Percentiles rank a stretch among this genome's conserved stretches.
These are phyloP conservation scores for Spatholobus suberectus DNA, from an alignment of 306 rosid species.

Conservation along the genomic window DNA sequence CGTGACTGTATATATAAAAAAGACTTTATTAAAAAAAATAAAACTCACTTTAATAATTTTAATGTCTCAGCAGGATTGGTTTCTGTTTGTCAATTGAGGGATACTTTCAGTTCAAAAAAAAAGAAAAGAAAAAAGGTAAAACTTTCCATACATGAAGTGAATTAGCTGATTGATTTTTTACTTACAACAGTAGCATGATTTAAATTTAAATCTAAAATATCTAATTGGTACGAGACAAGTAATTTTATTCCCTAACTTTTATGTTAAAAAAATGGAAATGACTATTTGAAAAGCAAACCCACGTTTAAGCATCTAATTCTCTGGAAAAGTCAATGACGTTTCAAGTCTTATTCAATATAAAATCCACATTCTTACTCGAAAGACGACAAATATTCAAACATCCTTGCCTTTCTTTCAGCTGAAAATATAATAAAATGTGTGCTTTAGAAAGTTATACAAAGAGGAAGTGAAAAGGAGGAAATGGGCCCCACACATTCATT, in stretches of 20 bases:
- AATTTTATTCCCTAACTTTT: not conserved
- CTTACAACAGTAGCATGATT: not conserved
- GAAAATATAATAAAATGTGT: not conserved
- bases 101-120: not conserved
- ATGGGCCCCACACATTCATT: constrained; percentile 12
- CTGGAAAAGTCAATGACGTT: constrained; percentile 24
- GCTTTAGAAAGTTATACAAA: not conserved
- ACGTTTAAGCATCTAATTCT: constrained; percentile 45
- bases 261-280: not conserved
- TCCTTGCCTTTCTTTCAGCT: constrained; percentile 8
- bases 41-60: not conserved
- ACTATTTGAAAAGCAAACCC: constrained; percentile 22
- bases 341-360: constrained; percentile 34
- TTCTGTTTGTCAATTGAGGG: not conserved
- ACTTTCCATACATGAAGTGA: not conserved
- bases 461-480: not conserved
- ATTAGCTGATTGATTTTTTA: not conserved
- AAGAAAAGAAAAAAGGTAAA: not conserved
- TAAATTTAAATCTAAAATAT: not conserved
- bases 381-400: constrained; percentile 31
- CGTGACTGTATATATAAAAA: not conserved
- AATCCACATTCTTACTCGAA: constrained; percentile 23
- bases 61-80: not conserved
- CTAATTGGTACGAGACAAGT: not conserved
- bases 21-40: not conserved